Evolutionary conservation across 2,329 filamentous ascomycete genomes (phyloP).

Genomic region (Biscogniauxia mediterranea): DNA sequence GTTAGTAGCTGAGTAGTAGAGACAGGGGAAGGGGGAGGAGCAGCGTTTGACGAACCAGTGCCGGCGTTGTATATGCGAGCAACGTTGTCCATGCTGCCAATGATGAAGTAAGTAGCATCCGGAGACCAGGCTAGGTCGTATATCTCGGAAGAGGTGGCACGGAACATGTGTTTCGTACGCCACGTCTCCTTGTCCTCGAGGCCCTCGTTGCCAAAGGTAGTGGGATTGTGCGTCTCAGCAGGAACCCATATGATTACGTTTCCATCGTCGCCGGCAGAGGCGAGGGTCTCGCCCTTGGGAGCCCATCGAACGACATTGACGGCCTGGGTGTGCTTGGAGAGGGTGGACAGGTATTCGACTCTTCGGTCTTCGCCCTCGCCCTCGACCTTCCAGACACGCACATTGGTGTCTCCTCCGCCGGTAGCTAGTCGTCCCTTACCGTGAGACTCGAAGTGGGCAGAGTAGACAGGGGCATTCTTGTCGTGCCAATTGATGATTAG

Average conservation of each 20-base stretch:
- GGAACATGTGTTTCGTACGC: slow-evolving; percentile 97
- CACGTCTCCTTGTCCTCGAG: slow-evolving; percentile 95
- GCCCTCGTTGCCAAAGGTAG: slow-evolving; percentile 76
- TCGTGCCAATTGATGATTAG: slow-evolving; percentile 99
- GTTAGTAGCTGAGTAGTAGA: slow-evolving; percentile 4
- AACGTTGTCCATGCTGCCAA: slow-evolving; percentile 98
- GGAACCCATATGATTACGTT: slow-evolving; percentile 97
- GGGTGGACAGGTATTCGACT: slow-evolving; percentile 86
- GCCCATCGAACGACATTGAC: slow-evolving; percentile 98
- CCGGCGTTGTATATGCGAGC: slow-evolving; percentile 94
- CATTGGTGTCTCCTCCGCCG: slow-evolving; percentile 93
- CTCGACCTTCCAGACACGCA: slow-evolving; percentile 90
- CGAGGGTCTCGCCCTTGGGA: slow-evolving; percentile 88
- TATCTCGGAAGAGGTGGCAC: slow-evolving; percentile 91
- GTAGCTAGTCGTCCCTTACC: slow-evolving; percentile 91
- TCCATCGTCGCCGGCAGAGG: slow-evolving; percentile 93
- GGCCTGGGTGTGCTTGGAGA: slow-evolving; percentile 91
- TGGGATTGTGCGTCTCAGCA: slow-evolving; percentile 67
- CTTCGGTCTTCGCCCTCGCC: slow-evolving; percentile 80
- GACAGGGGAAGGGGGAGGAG: slow-evolving; percentile 35
- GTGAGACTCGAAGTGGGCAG: slow-evolving; percentile 90
- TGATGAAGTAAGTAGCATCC: slow-evolving; percentile 95
- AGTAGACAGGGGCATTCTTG: slow-evolving; percentile 95
- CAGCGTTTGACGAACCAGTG: slow-evolving; percentile 54
- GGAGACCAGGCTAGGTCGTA: slow-evolving; percentile 99